Evolutionary conservation across 108 stramenopile genomes (phyloP).

Genomic region (Schizochytrium sp.): DNA sequence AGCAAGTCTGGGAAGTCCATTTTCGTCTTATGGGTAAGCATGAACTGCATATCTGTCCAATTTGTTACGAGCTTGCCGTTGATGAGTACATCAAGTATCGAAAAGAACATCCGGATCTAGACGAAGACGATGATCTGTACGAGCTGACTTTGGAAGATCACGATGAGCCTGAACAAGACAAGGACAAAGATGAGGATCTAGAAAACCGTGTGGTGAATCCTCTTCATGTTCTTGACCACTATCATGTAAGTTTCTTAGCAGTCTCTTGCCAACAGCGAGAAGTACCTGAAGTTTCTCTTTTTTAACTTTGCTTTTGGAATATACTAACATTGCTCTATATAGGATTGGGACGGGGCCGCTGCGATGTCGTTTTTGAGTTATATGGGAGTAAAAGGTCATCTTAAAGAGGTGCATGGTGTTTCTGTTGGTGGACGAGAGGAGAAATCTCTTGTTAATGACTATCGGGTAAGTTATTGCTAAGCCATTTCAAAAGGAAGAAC

Average conservation of each 20-base stretch:
- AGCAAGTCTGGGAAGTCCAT: not conserved
- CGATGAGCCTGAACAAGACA: not conserved
- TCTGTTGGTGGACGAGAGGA: not conserved
- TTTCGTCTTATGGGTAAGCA: not conserved
- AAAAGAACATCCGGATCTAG: not conserved
- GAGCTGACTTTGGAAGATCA: not conserved
- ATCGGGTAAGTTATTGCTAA: not conserved
- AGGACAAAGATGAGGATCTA: not conserved
- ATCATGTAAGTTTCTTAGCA: slow-evolving; percentile 19
- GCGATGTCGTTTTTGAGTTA: slow-evolving; percentile 8
- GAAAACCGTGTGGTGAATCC: not conserved
- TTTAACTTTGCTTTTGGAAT: not conserved
- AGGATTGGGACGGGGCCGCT: slow-evolving; percentile 31
- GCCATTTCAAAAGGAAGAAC: not conserved
- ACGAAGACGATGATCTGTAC: not conserved
- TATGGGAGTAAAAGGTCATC: not conserved
- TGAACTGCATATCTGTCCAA: slow-evolving; percentile 19
- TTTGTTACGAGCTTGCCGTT: slow-evolving; percentile 29
- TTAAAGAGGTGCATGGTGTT: not conserved
- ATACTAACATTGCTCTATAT: not conserved
- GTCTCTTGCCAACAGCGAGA: not conserved
- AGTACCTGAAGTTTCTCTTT: not conserved
- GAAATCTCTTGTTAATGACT: not conserved
- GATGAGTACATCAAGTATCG: not conserved
- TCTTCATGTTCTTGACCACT: slow-evolving; percentile 6